These are phyloP conservation scores for Phytophthora litchii DNA, from an alignment of 352 stramenopile species.

Conservation along the genomic window DNA sequence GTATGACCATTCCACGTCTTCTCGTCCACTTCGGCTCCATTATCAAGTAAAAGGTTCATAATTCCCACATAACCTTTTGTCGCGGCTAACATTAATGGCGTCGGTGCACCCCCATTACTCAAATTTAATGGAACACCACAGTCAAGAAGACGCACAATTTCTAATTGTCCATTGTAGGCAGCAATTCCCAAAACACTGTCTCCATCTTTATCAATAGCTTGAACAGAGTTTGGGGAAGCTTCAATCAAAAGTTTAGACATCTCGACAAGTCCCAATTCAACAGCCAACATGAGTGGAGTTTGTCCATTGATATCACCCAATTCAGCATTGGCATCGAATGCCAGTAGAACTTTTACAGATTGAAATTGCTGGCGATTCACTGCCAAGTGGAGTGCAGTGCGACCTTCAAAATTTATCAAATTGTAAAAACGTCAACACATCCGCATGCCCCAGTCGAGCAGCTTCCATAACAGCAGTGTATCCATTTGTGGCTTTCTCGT, in stretches of 20 bases:
- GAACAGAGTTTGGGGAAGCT: background rate
- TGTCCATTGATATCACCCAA: background rate
- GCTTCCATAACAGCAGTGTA: conserved; percentile 13
- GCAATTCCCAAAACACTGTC: conserved; percentile 8
- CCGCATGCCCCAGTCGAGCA: background rate
- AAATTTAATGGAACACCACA: background rate
- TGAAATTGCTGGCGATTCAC: conserved; percentile 1
- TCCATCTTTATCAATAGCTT: conserved; percentile 12
- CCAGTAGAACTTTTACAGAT: conserved; percentile 1
- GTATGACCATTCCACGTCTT: conserved; percentile 13
- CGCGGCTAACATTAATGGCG: conserved; percentile 22
- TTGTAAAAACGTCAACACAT: conserved; percentile 12
- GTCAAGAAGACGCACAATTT: conserved; percentile 5
- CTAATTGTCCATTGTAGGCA: conserved; percentile 7
- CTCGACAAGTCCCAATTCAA: background rate
- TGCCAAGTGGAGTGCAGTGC: conserved; percentile 12
- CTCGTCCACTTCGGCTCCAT: conserved; percentile 9
- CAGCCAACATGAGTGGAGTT: conserved; percentile 10
- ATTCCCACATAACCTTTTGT: conserved; percentile 11
- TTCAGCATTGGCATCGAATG: conserved; percentile 8
- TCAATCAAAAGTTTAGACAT: conserved; percentile 5
- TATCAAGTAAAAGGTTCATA: conserved; percentile 8
- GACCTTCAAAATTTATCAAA: conserved; percentile 5
- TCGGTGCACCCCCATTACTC: conserved; percentile 12
- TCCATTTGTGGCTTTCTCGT: background rate